Evolutionary conservation across 192 early-diverging fungal species (phyloP).

Genomic region (Backusella sp.): DNA sequence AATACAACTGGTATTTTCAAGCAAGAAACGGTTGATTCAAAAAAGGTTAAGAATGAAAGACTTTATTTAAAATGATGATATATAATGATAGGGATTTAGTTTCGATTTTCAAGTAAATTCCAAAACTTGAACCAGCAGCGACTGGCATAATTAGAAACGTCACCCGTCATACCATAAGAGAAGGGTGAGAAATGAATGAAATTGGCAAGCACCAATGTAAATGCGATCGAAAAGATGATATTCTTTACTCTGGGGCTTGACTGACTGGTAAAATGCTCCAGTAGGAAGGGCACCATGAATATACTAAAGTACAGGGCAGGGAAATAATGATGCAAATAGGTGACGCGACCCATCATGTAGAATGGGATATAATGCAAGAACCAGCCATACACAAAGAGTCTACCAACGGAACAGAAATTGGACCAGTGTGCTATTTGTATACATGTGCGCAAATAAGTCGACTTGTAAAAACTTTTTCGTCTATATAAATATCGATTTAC

Average conservation of each 20-base stretch:
- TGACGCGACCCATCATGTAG: conserved; percentile 95
- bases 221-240: conserved; percentile 21
- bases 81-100: neutral
- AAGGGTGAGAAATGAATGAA: conserved; percentile 81
- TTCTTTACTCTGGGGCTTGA: neutral
- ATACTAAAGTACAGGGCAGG: conserved; percentile 94
- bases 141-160: conserved; percentile 52
- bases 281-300: conserved; percentile 68
- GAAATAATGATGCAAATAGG: conserved; percentile 97
- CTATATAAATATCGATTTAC: conserved; percentile 15
- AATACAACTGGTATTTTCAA: neutral
- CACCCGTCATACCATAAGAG: conserved; percentile 79
- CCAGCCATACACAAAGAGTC: conserved; percentile 86
- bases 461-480: too few relatives aligned
- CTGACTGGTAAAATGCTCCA: conserved; percentile 64
- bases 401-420: conserved; percentile 68
- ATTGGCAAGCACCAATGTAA: conserved; percentile 42
- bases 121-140: conserved; percentile 75
- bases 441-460: neutral
- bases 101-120: conserved; percentile 69
- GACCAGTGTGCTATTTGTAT: neutral
- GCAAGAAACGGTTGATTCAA: too few relatives aligned
- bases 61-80: neutral
- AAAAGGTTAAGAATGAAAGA: too few relatives aligned
- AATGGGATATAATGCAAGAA: conserved; percentile 92